Base-by-base conservation (phyloP, 768 basidiomycete genomes). In the Filobasidium wieringae region DNA sequence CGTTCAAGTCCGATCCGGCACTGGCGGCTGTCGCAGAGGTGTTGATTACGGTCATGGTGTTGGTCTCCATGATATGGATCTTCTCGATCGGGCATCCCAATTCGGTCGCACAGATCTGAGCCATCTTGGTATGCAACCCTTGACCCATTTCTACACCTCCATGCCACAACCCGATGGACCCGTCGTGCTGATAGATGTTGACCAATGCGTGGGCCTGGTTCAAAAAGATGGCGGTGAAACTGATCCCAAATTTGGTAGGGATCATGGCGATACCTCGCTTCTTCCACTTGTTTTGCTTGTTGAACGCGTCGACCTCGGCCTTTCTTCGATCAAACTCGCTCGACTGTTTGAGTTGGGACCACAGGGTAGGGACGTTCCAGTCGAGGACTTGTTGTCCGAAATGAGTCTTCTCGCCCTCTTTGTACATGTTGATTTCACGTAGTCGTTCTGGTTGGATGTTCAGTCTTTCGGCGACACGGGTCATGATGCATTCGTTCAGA, bases 131-230 rank as follows among this genome's bases (percentile, higher is more conserved):
- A 37, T 63, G 58, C 0, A 66, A 51, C 6, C 67, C 65, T 63
- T 59, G 66, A 9, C 59, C 61, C 36, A 63, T 64, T 47, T 68
- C 68, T 1, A 62, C 64, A 0, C 68, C 68, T 11, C 68, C 68
- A 31, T 68, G 68, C 33, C 63, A 62, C 24, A 68, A 60, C 24
- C 64, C 55, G 26, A 66, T 63, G 5, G 54, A 60, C 2, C 68
- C 68, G 30, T 68, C 68, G 31, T 59, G 58, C 43, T 52, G 45
- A 32, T 52, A 53, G 24, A 59, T 47, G 45, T 59, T 52, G 32
- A 59, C 58, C 27, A 59, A 26, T 2, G 58, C 58, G 39, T 59
- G 53, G 36, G 51, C 58, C 41, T 59, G 58, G 27, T 59, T 59
- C 4, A 59, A 36, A 41, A 59, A 53, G 40, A 59, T 43, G 9